Evolutionary conservation across 1,139 yeast genomes (phyloP), one percentile per base, ranked within the genome.

Genomic region (Lodderomyces elongisporus): DNA sequence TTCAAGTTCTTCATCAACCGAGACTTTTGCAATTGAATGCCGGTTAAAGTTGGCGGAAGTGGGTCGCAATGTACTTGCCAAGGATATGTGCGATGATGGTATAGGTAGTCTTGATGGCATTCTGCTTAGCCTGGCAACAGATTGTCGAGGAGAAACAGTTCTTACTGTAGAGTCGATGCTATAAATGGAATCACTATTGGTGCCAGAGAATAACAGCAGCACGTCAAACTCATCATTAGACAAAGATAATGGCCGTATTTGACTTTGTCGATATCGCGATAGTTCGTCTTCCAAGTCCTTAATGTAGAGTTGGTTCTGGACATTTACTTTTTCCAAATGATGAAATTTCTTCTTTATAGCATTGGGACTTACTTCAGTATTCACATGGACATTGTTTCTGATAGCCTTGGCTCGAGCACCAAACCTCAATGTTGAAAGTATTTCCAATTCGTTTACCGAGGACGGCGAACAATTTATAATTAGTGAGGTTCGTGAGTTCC

Each of bases 381-480:
- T 85, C 28, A 81, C 67, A 51, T 75, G 79, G 4, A 87, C 84
- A 38, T 65, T 69, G 51, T 84, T 85, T 51, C 74, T 70, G 42
- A 88, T 82, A 30, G 62, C 65, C 56, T 83, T 85, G 8, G 95
- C 93, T 31, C 95, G 63, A 3, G 78, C 69, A 3, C 95, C 96
- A 56, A 88, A 85, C 34, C 95, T 58, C 36, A 88, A 60, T 1
- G 95, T 82, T 4, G 91, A 79, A 10, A 85, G 44, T 0, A 95
- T 85, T 51, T 87, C 95, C 14, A 60, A 53, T 37, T 72, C 81
- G 49, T 87, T 79, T 24, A 55, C 50, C 1, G 67, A 54, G 0
- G 84, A 71, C 0, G 91, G 85, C 0, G 95, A 83, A 43, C 95
- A 83, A 45, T 81, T 85, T 31, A 88, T 70, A 24, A 88, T 79